Evolutionary conservation across 345 rosid species (phyloP), one percentile per base, ranked within the genome.

Genomic region (Hirschfeldia incana): DNA sequence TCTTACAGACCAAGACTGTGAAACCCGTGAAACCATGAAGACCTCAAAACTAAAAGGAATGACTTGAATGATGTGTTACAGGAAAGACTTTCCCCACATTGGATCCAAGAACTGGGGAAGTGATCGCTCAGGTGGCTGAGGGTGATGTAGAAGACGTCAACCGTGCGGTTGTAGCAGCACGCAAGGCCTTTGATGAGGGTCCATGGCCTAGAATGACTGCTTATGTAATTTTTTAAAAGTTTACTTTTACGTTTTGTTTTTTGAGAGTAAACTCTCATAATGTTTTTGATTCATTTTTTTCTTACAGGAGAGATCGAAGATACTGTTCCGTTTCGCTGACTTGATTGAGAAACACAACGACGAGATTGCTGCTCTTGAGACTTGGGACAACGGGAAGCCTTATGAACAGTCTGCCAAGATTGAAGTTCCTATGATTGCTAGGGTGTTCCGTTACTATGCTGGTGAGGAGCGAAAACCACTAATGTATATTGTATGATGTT

Each of bases 341-440:
- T 84, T 95, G 78, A 57, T 95, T 21, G 99, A 95, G 71, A 87
- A 88, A 83, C 93, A 92, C 83, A 91, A 87, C 34, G 98, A 93
- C 64, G 99, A 91, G 62, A 63, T 95, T 39, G 94, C 99, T 8
- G 86, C 89, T 30, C 92, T 95, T 5, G 99, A 95, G 87, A 85
- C 92, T 55, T 95, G 96, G 99, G 97, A 94, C 76, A 91, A 83
- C 73, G 98, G 98, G 59, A 94, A 94, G 67, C 87, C 98, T 32
- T 94, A 71, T 69, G 95, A 88, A 62, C 98, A 92, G 74, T 69
- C 98, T 81, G 95, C 94, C 53, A 73, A 84, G 21, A 1, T 74
- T 53, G 99, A 95, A 87, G 28, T 93, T n/a, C 97, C 99, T 12
- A 87, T 89, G 99, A 0, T 88, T n/a, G 58, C 76, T 16, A 92